A percentile compares a stretch with the other conserved stretches of the same genome.
phyloP scores from a whole-genome alignment of 2,329 filamentous ascomycete species.

The Trichoderma koningiopsis region DNA sequence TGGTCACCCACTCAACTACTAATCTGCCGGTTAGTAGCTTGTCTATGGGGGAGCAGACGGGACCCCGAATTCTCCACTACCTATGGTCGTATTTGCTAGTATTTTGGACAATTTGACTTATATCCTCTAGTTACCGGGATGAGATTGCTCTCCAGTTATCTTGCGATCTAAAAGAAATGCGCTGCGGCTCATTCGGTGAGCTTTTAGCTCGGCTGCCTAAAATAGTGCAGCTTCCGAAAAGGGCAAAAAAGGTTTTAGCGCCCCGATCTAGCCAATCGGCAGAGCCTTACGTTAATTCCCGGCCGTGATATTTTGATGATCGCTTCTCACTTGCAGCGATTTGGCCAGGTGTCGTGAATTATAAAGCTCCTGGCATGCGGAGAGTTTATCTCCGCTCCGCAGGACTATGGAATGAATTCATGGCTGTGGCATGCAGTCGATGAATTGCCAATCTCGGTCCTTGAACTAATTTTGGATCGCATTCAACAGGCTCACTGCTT shows the following conservation, averaged over 20 bases:
- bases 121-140: too few species aligned
- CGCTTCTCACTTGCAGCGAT: neutral
- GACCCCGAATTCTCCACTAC: too few species aligned
- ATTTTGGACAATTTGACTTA: too few species aligned
- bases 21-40: too few species aligned
- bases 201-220: neutral
- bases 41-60: too few species aligned
- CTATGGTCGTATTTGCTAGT: too few species aligned
- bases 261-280: neutral
- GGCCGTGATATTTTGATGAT: neutral
- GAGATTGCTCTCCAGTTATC: too few species aligned
- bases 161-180: too few species aligned
- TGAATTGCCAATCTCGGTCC: neutral
- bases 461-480: neutral
- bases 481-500: neutral
- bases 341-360: neutral
- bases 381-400: neutral
- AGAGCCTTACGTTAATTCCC: neutral
- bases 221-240: neutral
- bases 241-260: neutral
- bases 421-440: neutral
- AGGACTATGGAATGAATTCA: neutral
- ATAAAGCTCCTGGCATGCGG: neutral
- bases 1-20: too few species aligned
- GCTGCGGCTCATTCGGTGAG: too few species aligned